Base-by-base conservation (phyloP, 108 stramenopile species). In the Cyclostephanos tholiformis region DNA sequence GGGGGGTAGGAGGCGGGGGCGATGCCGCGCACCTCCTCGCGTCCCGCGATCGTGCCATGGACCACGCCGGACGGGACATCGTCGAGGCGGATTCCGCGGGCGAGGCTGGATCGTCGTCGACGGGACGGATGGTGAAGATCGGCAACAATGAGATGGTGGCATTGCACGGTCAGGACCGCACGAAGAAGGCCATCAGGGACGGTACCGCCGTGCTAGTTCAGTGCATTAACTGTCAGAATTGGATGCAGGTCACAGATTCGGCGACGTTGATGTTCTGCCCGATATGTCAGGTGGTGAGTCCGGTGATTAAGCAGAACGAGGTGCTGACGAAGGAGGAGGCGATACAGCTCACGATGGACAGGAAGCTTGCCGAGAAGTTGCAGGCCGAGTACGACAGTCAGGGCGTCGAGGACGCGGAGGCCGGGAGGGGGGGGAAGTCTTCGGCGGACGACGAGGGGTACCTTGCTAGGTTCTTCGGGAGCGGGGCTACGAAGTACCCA, bases 251-350 rank as follows among this genome's bases (percentile, higher is more conserved):
- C 0, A 89, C 88, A 1, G 84, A 76, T 36, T 75, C 73, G 38
- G 92, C 92, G 20, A 84, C 87, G 0, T 61, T 93, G 7, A 90
- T 93, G 92, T 89, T 88, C 55, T 93, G 92, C 74, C 92, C 92
- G 6, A 79, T 88, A 2, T 93, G 92, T 62, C 76, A 84, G 20
- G 85, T 86, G 9, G 89, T 93, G 11, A 72, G 76, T 53, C 88
- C 90, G 6, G 88, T 91, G 4, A 77, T 79, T 20, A 66, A 70
- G 56, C 77, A 87, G 49, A 73, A 53, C 10, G 85, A 82, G 2
- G 87, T 82, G 8, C 66, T 82, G 58, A 72, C 86, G 6, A 73
- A 86, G 67, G 88, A 85, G 41, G 82, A 84, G 64, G 89, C 89
- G 17, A 80, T 86, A 11, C 93, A 91, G 78, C 17, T 91, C 58